phyloP scores from a whole-genome alignment of 345 rosid species.

The Erodium maritimum region DNA sequence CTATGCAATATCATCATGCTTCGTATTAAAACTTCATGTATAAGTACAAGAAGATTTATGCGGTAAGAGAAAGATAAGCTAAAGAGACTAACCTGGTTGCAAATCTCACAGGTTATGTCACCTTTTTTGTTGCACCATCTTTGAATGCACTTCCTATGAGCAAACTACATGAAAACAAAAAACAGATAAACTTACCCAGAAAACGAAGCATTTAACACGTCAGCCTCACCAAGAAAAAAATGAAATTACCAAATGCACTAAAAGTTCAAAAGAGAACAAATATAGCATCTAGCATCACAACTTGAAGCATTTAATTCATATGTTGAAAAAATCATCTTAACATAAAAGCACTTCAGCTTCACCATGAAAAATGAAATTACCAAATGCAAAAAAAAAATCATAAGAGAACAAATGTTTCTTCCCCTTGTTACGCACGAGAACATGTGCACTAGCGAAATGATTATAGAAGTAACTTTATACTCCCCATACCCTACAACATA shows the following conservation, averaged over 20 bases:
- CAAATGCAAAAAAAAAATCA: too few species aligned
- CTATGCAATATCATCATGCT: conserved; percentile 15
- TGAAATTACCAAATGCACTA: too few species aligned
- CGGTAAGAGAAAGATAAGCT: neutral
- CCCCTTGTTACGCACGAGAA: neutral
- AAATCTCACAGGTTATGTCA: conserved; percentile 51
- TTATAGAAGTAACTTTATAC: too few species aligned
- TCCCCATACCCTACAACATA: too few species aligned
- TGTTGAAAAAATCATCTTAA: neutral
- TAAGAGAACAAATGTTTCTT: neutral
- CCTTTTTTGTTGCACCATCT: conserved; percentile 70
- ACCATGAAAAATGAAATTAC: too few species aligned
- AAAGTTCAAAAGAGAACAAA: too few species aligned
- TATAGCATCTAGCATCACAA: neutral
- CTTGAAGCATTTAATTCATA: neutral
- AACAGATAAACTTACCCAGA: conserved; percentile 5
- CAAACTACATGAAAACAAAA: conserved; percentile 29
- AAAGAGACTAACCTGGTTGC: conserved; percentile 32
- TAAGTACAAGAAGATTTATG: neutral
- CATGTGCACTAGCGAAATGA: too few species aligned
- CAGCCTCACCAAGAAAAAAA: neutral
- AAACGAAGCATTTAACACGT: neutral
- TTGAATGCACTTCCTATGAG: conserved; percentile 63
- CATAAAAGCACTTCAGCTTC: neutral
- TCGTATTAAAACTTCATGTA: neutral